phyloP scores from a whole-genome alignment of 2,329 filamentous ascomycete genomes.

The Tolypocladium ophioglossoides region DNA sequence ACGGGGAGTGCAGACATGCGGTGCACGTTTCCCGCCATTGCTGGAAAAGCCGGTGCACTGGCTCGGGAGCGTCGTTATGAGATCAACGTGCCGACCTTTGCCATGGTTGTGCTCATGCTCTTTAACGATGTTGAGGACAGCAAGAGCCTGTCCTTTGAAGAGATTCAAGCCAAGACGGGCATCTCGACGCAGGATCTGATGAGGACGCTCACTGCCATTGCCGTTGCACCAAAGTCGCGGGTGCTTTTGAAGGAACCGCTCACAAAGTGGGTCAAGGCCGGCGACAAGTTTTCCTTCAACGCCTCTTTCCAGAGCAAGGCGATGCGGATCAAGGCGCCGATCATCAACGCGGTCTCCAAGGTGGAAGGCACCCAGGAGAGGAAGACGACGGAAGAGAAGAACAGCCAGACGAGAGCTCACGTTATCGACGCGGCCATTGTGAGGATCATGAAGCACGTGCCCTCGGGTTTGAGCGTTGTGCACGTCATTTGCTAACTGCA shows the following conservation, averaged over 20 bases:
- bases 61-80: constrained; percentile 69
- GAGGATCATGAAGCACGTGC: constrained; percentile 75
- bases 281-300: constrained; percentile 78
- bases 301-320: constrained; percentile 70
- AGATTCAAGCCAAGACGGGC: constrained; percentile 73
- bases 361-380: constrained; percentile 65
- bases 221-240: constrained; percentile 72
- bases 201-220: constrained; percentile 70
- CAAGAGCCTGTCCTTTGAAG: constrained; percentile 50
- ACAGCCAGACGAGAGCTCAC: constrained; percentile 59
- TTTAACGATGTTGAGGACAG: constrained; percentile 67
- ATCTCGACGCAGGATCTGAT: constrained; percentile 66
- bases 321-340: constrained; percentile 80
- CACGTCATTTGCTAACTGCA: background rate
- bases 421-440: constrained; percentile 69
- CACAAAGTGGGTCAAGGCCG: constrained; percentile 64
- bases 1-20: constrained; percentile 77
- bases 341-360: constrained; percentile 71
- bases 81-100: constrained; percentile 83
- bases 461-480: background rate
- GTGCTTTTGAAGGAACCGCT: constrained; percentile 73
- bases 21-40: constrained; percentile 62
- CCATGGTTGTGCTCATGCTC: constrained; percentile 78
- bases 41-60: constrained; percentile 53
- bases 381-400: constrained; percentile 65